Evolutionary conservation across 805 yeast species (phyloP).

Genomic region (Saccharomycopsis sp.): DNA sequence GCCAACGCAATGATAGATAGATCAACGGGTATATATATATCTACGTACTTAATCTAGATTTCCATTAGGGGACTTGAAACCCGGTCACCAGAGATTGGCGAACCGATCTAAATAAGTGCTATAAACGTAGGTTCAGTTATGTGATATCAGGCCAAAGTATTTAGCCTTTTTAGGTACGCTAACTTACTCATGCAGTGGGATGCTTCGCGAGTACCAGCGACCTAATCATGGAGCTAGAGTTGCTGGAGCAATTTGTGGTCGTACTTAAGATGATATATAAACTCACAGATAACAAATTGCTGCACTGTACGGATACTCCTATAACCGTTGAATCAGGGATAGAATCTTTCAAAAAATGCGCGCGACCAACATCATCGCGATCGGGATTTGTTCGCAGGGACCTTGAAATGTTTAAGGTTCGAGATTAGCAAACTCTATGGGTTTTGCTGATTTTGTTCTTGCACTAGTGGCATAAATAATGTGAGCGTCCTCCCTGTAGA

Average conservation of each 20-base stretch:
- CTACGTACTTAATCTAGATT: background rate
- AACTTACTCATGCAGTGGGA: background rate
- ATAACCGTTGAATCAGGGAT: no score
- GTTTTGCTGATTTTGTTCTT: background rate
- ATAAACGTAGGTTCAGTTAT: background rate
- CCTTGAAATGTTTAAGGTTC: background rate
- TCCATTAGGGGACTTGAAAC: no score
- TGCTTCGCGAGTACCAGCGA: constrained; percentile 25
- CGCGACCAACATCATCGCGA: no score
- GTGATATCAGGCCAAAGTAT: background rate
- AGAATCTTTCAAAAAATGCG: no score
- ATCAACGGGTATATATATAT: no score
- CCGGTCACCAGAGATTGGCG: background rate
- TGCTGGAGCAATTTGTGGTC: constrained; percentile 94
- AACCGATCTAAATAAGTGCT: background rate
- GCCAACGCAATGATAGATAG: no score
- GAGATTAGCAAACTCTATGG: background rate
- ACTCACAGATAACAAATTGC: no score
- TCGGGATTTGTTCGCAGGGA: background rate
- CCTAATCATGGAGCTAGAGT: constrained; percentile 90
- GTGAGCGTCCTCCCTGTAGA: background rate
- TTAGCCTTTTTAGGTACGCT: background rate
- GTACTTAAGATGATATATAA: constrained; percentile 32
- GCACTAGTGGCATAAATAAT: no score
- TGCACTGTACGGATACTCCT: no score